Conservation (phyloP, 2,329 filamentous ascomycete species). For the Neonectria ditissima region DNA sequence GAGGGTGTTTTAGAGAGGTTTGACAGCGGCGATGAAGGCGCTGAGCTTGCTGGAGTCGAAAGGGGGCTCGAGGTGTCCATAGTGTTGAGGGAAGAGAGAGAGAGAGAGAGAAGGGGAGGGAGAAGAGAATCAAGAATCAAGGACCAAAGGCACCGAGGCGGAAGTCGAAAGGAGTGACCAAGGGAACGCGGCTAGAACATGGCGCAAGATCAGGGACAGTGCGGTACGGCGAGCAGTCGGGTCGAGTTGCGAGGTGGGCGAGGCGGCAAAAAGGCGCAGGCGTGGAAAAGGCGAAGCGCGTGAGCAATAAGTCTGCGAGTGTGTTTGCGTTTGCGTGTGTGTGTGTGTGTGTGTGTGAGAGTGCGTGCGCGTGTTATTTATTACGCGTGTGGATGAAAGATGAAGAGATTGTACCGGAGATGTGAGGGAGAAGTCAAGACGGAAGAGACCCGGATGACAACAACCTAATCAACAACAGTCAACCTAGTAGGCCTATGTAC, state of each 20-base stretch:
- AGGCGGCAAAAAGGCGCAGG: constrained; percentile 11
- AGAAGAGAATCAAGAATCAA: constrained; percentile 29
- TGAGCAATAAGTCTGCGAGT: not conserved
- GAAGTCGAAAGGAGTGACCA: constrained; percentile 19
- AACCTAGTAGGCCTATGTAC: not conserved
- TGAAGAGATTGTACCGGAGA: constrained; percentile 26
- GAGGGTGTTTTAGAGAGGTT: constrained; percentile 66
- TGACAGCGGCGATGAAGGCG: constrained; percentile 67
- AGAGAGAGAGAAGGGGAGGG: constrained; percentile 20
- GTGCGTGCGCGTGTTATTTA: no score
- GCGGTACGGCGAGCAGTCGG: not conserved
- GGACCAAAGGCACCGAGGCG: constrained; percentile 24
- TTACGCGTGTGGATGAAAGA: not conserved
- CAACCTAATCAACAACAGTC: constrained; percentile 7
- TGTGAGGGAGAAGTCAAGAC: constrained; percentile 22
- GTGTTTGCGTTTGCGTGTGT: not conserved
- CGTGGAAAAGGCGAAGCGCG: not conserved
- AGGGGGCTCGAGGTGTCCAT: constrained; percentile 47
- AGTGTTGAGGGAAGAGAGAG: constrained; percentile 16
- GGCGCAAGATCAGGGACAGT: constrained; percentile 15
- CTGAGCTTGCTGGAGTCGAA: constrained; percentile 51
- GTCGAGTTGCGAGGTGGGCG: constrained; percentile 13
- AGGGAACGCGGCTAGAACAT: constrained; percentile 25
- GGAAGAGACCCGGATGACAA: not conserved
- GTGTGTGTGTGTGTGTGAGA: not conserved